phyloP scores from a whole-genome alignment of 495 filamentous ascomycete species.

The Aspergillus ostianus region DNA sequence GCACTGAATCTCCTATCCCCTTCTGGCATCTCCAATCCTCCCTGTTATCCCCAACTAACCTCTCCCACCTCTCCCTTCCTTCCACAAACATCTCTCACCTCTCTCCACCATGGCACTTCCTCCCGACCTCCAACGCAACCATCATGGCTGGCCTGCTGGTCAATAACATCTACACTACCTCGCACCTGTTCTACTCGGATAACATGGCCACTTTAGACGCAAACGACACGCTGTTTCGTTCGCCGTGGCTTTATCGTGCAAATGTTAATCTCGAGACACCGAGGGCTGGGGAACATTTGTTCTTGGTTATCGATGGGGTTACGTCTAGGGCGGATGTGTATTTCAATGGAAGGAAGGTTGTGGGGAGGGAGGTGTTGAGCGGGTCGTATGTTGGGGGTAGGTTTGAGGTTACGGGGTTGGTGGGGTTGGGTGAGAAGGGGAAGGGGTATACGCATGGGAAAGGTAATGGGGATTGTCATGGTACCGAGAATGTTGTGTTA shows the following conservation, averaged over 20 bases:
- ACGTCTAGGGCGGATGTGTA: constrained; percentile 60
- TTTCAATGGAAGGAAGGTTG: constrained; percentile 56
- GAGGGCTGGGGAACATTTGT: constrained; percentile 42
- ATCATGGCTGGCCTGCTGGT: constrained; percentile 59
- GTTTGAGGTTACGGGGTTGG: constrained; percentile 51
- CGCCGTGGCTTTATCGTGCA: constrained; percentile 62
- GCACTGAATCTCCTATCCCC: constrained; percentile 41
- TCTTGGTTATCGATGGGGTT: constrained; percentile 58
- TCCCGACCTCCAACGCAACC: constrained; percentile 47
- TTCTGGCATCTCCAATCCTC: constrained; percentile 57
- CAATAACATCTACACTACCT: constrained; percentile 53
- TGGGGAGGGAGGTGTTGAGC: constrained; percentile 43
- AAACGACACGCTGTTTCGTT: constrained; percentile 40
- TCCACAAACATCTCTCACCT: constrained; percentile 31
- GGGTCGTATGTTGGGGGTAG: constrained; percentile 56
- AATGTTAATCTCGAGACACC: constrained; percentile 46
- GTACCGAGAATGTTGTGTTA: constrained; percentile 46
- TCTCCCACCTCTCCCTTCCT: constrained; percentile 42
- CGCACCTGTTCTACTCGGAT: constrained; percentile 56
- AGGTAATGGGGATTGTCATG: neutral
- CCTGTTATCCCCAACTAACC: constrained; percentile 32
- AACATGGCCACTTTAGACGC: constrained; percentile 45
- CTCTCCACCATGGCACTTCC: constrained; percentile 52
- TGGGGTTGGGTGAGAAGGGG: too few relatives aligned
- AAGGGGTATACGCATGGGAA: neutral